Evolutionary conservation across 345 rosid genomes (phyloP).

Genomic region (Reutealis trisperma): DNA sequence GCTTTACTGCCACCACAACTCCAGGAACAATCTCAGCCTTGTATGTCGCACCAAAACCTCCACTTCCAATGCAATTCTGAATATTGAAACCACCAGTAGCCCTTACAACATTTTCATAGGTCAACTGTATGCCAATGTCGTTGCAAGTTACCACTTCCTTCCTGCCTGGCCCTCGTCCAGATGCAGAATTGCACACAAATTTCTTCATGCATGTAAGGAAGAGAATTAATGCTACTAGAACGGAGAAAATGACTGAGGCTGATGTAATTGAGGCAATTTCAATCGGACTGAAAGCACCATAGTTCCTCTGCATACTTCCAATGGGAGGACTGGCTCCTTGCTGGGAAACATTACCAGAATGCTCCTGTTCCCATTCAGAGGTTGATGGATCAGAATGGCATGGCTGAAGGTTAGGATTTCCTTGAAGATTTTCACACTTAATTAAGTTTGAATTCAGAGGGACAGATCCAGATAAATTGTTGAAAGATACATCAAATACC

Average conservation of each 20-base stretch:
- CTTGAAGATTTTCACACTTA: conserved; percentile 39
- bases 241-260: conserved; percentile 34
- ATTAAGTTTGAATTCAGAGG: conserved; percentile 33
- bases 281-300: conserved; percentile 34
- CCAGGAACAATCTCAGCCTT: conserved; percentile 52
- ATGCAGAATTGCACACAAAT: conserved; percentile 33
- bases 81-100: conserved; percentile 51
- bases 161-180: conserved; percentile 36
- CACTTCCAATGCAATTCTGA: conserved; percentile 54
- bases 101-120: conserved; percentile 52
- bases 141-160: conserved; percentile 48
- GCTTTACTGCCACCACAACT: conserved; percentile 51
- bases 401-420: conserved; percentile 44
- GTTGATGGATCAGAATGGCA: conserved; percentile 30
- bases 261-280: conserved; percentile 47
- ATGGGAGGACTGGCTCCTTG: conserved; percentile 33
- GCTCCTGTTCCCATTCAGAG: conserved; percentile 39
- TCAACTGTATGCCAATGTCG: conserved; percentile 41
- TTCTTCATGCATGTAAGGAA: conserved; percentile 42
- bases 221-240: conserved; percentile 36
- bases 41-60: conserved; percentile 59
- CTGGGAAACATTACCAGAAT: conserved; percentile 37
- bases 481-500: conserved; percentile 54
- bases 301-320: conserved; percentile 25
- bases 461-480: conserved; percentile 51